Evolutionary conservation across 2,329 filamentous ascomycete species (phyloP).

Genomic region (Colletotrichum higginsianum): DNA sequence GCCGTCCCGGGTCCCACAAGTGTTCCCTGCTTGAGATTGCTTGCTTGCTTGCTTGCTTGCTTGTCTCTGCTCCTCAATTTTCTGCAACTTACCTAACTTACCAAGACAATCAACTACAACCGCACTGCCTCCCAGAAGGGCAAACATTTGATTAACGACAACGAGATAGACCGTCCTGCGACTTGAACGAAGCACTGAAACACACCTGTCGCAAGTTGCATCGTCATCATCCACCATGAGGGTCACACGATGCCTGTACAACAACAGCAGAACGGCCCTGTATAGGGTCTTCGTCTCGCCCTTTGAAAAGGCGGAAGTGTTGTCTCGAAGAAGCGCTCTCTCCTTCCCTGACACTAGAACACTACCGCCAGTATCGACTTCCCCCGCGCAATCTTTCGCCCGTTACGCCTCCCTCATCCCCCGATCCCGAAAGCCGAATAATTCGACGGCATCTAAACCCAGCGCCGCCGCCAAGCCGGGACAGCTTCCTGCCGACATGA

Average conservation of each 20-base stretch:
- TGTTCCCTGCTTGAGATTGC: neutral
- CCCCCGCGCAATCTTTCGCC: conserved; percentile 10
- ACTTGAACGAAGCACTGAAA: conserved; percentile 2
- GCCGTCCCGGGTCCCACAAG: neutral
- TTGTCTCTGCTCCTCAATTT: conserved; percentile 2
- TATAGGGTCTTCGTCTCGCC: conserved; percentile 62
- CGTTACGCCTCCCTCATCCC: conserved; percentile 26
- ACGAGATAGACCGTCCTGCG: neutral
- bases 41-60: neutral
- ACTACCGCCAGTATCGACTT: conserved; percentile 1
- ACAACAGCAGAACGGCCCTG: conserved; percentile 61
- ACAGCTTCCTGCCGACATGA: conserved; percentile 51
- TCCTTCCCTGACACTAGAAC: conserved; percentile 16
- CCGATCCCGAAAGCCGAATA: conserved; percentile 24
- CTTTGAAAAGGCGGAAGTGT: conserved; percentile 48
- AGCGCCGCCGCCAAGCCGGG: conserved; percentile 1
- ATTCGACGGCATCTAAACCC: neutral
- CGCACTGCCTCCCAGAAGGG: neutral
- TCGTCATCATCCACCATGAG: conserved; percentile 59
- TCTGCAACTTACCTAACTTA: neutral
- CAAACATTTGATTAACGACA: conserved; percentile 1
- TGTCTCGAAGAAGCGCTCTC: conserved; percentile 46
- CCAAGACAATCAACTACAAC: neutral
- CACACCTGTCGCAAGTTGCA: neutral
- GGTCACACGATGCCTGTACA: conserved; percentile 56